These are phyloP conservation scores for Exophiala calicioides DNA, from an alignment of 2,329 filamentous ascomycete genomes.

Conservation along the genomic window DNA sequence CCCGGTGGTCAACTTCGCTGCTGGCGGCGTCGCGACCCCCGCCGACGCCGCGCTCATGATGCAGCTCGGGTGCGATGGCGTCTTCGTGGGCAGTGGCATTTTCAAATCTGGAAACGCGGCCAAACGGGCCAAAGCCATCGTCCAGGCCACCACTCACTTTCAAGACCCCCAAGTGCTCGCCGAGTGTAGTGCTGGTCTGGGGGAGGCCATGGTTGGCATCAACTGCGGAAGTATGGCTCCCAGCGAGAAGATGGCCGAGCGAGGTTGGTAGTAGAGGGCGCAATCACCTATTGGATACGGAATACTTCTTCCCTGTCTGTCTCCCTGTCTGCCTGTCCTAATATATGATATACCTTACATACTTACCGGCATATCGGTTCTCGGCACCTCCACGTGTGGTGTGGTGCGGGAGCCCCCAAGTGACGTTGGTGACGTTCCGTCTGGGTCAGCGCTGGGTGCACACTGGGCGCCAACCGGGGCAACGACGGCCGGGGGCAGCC, in stretches of 20 bases:
- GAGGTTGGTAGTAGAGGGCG: slow-evolving; percentile 77
- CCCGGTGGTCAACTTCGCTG: slow-evolving; percentile 96
- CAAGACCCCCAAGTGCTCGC: slow-evolving; percentile 82
- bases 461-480: no score
- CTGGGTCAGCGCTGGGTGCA: no score
- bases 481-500: no score
- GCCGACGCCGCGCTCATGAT: slow-evolving; percentile 98
- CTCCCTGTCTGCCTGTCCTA: no score
- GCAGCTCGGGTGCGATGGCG: slow-evolving; percentile 96
- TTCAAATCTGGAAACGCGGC: slow-evolving; percentile 96
- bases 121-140: slow-evolving; percentile 89
- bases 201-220: slow-evolving; percentile 98
- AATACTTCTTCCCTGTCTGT: no score
- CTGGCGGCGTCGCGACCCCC: slow-evolving; percentile 96
- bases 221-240: slow-evolving; percentile 78
- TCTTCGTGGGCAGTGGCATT: slow-evolving; percentile 95
- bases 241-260: slow-evolving; percentile 76
- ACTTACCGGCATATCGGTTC: no score
- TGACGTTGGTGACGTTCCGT: no score
- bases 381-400: no score
- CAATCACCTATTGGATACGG: no score
- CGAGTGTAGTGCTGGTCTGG: slow-evolving; percentile 81
- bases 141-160: slow-evolving; percentile 89
- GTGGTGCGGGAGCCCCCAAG: no score
- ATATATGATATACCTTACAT: no score